A percentile compares a stretch with the other conserved stretches of the same genome.
These are phyloP conservation scores for Gnomoniopsis sp. DNA, from an alignment of 2,329 filamentous ascomycete species.

Conservation along the genomic window DNA sequence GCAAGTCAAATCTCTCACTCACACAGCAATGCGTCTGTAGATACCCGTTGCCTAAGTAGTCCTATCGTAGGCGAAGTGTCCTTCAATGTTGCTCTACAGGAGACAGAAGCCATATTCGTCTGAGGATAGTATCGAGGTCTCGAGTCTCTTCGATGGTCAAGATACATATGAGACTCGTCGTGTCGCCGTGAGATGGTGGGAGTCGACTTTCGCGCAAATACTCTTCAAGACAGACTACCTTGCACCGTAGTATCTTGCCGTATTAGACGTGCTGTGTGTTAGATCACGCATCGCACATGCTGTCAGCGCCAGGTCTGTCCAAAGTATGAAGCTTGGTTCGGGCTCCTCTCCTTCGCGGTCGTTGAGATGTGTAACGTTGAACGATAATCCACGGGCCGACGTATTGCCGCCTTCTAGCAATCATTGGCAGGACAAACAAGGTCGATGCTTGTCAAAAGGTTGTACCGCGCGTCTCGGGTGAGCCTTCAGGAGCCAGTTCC, in stretches of 20 bases:
- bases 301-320: not conserved
- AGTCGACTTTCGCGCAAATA: not conserved
- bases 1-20: too few species aligned
- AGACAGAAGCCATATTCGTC: not conserved
- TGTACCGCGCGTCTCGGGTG: conserved; percentile 2
- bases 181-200: too few species aligned
- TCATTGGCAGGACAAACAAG: not conserved
- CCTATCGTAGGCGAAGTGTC: not conserved
- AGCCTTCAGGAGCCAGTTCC: not conserved
- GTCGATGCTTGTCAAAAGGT: not conserved
- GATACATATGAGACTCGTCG: too few species aligned
- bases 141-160: not conserved
- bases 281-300: not conserved
- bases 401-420: not conserved
- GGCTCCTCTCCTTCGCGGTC: not conserved
- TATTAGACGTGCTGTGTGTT: not conserved
- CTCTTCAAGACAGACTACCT: too few species aligned
- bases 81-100: not conserved
- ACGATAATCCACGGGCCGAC: not conserved
- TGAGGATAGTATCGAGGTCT: not conserved
- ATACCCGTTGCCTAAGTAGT: too few species aligned
- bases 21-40: too few species aligned
- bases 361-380: not conserved
- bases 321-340: not conserved
- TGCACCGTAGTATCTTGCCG: not conserved